These are phyloP conservation scores for Teunomyces atbi DNA, from an alignment of 805 yeast genomes.

Conservation along the genomic window DNA sequence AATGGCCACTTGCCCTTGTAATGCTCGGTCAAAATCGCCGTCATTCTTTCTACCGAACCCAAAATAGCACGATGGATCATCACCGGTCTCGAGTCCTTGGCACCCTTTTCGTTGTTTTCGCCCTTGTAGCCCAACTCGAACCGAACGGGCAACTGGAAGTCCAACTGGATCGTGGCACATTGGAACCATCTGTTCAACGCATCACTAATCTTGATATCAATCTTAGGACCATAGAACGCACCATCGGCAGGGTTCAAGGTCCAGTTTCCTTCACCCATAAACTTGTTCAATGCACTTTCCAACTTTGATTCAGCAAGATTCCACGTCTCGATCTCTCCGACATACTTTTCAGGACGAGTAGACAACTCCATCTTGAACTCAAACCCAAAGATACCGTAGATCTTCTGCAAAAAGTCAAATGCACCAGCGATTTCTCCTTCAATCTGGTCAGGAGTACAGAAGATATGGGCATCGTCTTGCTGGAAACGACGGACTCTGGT, in stretches of 20 bases:
- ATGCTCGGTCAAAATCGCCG: slow-evolving; percentile 97
- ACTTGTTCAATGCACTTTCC: slow-evolving; percentile 75
- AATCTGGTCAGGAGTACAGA: slow-evolving; percentile 91
- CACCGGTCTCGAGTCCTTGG: slow-evolving; percentile 80
- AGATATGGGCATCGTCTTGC: slow-evolving; percentile 98
- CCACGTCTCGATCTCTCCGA: slow-evolving; percentile 95
- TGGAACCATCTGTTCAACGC: slow-evolving; percentile 97
- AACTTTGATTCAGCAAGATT: slow-evolving; percentile 83
- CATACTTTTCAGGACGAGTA: slow-evolving; percentile 94
- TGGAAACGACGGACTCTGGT: slow-evolving; percentile 99
- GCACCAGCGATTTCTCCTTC: slow-evolving; percentile 79
- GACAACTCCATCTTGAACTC: slow-evolving; percentile 96
- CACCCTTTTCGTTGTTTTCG: slow-evolving; percentile 51
- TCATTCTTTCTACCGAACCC: slow-evolving; percentile 99
- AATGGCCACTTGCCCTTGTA: slow-evolving; percentile 99
- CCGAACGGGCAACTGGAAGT: slow-evolving; percentile 95
- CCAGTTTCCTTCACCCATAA: slow-evolving; percentile 82
- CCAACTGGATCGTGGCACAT: slow-evolving; percentile 98
- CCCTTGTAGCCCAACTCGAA: slow-evolving; percentile 87
- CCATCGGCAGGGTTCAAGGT: slow-evolving; percentile 97
- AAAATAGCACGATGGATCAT: slow-evolving; percentile 99
- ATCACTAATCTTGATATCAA: slow-evolving; percentile 93
- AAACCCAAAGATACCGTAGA: slow-evolving; percentile 91
- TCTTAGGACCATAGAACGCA: slow-evolving; percentile 94
- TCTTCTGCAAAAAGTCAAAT: slow-evolving; percentile 79